These are phyloP conservation scores for Fusarium nygamai DNA, from an alignment of 2,329 filamentous ascomycete species.

Conservation along the genomic window DNA sequence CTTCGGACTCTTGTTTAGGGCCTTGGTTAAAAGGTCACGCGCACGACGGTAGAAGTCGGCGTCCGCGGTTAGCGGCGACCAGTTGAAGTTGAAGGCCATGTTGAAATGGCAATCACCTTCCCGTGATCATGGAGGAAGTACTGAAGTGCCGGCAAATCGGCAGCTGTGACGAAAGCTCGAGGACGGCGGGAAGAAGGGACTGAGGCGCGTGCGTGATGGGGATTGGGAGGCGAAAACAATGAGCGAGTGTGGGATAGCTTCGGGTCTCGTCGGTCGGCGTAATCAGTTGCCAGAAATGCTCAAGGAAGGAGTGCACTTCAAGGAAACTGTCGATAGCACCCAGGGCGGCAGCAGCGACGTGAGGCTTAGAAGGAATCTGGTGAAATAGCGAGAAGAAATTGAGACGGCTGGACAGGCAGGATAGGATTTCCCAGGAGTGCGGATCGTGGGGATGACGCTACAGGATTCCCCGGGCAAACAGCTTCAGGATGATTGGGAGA, in stretches of 20 bases:
- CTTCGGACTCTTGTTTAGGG: slow-evolving; percentile 97
- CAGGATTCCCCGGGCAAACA: slow-evolving; percentile 36
- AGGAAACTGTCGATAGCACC: not conserved
- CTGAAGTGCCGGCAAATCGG: slow-evolving; percentile 38
- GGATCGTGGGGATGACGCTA: slow-evolving; percentile 46
- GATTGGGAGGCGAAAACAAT: slow-evolving; percentile 24
- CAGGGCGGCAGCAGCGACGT: slow-evolving; percentile 4
- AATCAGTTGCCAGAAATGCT: slow-evolving; percentile 15
- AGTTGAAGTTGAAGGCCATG: slow-evolving; percentile 99
- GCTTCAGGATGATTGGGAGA: slow-evolving; percentile 40
- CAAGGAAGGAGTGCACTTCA: not conserved
- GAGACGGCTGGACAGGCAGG: slow-evolving; percentile 27
- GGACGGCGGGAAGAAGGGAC: slow-evolving; percentile 13
- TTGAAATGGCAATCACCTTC: slow-evolving; percentile 58
- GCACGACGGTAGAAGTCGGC: slow-evolving; percentile 89
- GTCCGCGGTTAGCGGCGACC: slow-evolving; percentile 97
- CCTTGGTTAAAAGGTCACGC: slow-evolving; percentile 91
- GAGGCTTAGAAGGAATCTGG: slow-evolving; percentile 8
- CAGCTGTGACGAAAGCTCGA: slow-evolving; percentile 30
- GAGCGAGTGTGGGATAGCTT: slow-evolving; percentile 18
- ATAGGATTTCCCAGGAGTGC: slow-evolving; percentile 40
- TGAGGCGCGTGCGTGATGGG: slow-evolving; percentile 25
- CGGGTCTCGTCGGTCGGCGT: slow-evolving; percentile 13
- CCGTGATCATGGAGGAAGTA: slow-evolving; percentile 48
- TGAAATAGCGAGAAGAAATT: slow-evolving; percentile 28